Conservation (phyloP, 129 eudicot genomes). For the Centella asiatica region DNA sequence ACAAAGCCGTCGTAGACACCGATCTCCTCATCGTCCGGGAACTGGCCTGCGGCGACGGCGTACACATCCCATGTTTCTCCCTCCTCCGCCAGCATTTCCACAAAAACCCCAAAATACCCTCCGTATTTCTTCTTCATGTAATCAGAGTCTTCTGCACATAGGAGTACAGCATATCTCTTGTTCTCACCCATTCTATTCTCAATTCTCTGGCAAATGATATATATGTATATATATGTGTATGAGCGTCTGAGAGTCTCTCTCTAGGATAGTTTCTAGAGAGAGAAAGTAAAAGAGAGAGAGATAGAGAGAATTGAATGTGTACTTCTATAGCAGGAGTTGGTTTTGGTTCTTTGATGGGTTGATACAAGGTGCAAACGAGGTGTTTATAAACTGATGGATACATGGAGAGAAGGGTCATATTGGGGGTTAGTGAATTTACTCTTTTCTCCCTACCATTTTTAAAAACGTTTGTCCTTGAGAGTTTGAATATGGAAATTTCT, state of each 20-base stretch:
- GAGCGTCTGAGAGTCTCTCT: slow-evolving; percentile 6
- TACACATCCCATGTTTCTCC: slow-evolving; percentile 80
- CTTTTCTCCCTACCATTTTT: not conserved
- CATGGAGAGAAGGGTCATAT: not conserved
- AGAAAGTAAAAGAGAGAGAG: slow-evolving; percentile 15
- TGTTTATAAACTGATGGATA: not conserved
- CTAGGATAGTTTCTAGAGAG: slow-evolving; percentile 28
- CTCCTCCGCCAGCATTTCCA: slow-evolving; percentile 77
- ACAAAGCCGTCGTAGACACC: slow-evolving; percentile 69
- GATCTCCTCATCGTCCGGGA: slow-evolving; percentile 69
- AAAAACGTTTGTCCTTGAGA: too few relatives aligned
- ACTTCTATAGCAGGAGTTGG: not conserved
- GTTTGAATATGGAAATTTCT: too few relatives aligned
- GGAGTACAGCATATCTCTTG: slow-evolving; percentile 63
- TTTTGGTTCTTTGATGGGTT: not conserved
- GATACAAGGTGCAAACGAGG: not conserved
- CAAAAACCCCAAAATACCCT: slow-evolving; percentile 88
- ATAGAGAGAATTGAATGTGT: not conserved
- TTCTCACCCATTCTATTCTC: slow-evolving; percentile 33
- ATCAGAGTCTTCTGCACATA: slow-evolving; percentile 85
- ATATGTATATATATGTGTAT: slow-evolving; percentile 4
- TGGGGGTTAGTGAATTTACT: not conserved
- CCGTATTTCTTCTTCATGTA: slow-evolving; percentile 82
- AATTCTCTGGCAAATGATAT: slow-evolving; percentile 2
- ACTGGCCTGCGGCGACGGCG: slow-evolving; percentile 52